Evolutionary conservation across 169 alveolate genomes (phyloP), one percentile per base, ranked within the genome.

Genomic region (Plasmodium relictum): DNA sequence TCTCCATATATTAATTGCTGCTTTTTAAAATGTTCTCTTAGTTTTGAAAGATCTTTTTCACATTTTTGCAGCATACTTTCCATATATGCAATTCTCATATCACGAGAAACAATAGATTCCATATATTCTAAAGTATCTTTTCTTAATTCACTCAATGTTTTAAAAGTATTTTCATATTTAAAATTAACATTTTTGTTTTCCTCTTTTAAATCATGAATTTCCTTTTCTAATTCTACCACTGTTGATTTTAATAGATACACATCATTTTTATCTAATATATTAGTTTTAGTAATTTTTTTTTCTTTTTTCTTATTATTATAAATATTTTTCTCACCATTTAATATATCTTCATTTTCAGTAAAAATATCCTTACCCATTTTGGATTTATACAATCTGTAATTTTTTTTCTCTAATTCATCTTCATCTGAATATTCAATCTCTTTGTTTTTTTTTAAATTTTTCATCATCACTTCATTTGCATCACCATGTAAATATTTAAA

Each of bases 91-190:
- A 86, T 86, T 37, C 92, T 45, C 86, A 72, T 86, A 45, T 86
- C 92, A n/a, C 92, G 74, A 4, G 92, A 69, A 59, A 86, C 92
- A 41, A 86, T 86, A 1, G 92, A 65, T 70, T 86, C 92, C 92
- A 86, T 86, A 63, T 86, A 86, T 73, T 86, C 92, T 48, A 86
- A 52, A 12, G 92, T 86, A 50, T 86, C 92, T 52, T 86, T 86
- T 63, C 92, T 69, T 66, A 86, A 58, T 52, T 86, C 92, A 9
- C 88, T 86, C 45, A 86, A 72, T 10, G 92, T 52, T 86, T 86
- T 24, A 45, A 86, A 86, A 0, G 92, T 86, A 39, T 86, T 86
- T 86, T 86, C 88, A 48, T 86, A 86, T 62, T 86, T 86, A 86
- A 86, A 86, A 56, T 86, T 69, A 16, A 86, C 74, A 71, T 71